These are phyloP conservation scores for Wickerhamomyces bisporus DNA, from an alignment of 805 yeast species.

Conservation along the genomic window DNA sequence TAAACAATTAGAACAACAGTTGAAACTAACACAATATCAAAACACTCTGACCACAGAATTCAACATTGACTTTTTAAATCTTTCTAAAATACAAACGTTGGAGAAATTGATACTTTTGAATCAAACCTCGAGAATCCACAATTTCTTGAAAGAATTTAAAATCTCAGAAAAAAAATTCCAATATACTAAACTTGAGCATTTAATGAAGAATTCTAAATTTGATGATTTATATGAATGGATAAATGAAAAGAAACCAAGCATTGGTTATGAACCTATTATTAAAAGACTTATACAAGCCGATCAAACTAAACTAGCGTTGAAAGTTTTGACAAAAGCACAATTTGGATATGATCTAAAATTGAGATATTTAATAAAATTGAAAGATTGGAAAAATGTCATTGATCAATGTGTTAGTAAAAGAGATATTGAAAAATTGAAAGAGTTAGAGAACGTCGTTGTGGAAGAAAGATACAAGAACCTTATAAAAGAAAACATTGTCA, in stretches of 20 bases:
- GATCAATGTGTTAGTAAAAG: constrained; percentile 18
- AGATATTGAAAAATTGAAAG: constrained; percentile 9
- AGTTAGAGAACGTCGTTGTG: constrained; percentile 4
- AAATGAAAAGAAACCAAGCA: constrained; percentile 52
- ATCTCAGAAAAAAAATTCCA: constrained; percentile 54
- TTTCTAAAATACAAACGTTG: constrained; percentile 46
- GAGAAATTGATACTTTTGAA: constrained; percentile 38
- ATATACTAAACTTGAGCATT: constrained; percentile 45
- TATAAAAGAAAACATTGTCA: constrained; percentile 3
- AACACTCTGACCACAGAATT: constrained; percentile 37
- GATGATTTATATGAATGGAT: constrained; percentile 53
- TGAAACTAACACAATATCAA: constrained; percentile 39
- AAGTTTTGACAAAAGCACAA: constrained; percentile 12
- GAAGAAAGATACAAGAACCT: constrained; percentile 8
- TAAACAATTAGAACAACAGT: constrained; percentile 39
- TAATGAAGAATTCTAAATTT: constrained; percentile 43
- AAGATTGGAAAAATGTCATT: constrained; percentile 16
- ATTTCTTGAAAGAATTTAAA: constrained; percentile 47
- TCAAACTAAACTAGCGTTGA: constrained; percentile 16
- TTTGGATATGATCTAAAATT: constrained; percentile 13
- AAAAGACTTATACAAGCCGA: constrained; percentile 11
- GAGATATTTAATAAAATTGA: constrained; percentile 13
- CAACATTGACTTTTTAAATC: constrained; percentile 33
- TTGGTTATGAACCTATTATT: constrained; percentile 61
- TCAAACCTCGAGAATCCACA: constrained; percentile 45